Evolutionary conservation across 139 green algal species (phyloP).

Genomic region (Chlorella vulgaris): DNA sequence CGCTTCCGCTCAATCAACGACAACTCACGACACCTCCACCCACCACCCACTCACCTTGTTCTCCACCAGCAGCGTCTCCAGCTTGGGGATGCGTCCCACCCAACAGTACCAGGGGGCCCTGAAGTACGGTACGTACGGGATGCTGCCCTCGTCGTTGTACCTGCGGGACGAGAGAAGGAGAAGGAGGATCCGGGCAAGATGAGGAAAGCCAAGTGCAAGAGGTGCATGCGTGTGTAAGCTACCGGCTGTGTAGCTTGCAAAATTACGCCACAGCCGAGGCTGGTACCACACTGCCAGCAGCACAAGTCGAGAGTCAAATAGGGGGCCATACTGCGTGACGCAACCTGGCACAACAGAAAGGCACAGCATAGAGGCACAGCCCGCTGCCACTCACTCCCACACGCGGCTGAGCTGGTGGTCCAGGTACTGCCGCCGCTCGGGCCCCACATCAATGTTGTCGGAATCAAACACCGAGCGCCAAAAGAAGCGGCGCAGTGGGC

Average conservation of each 20-base stretch:
- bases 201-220: too few relatives aligned
- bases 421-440: constrained; percentile 92
- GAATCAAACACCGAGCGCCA: constrained; percentile 92
- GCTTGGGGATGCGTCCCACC: constrained; percentile 73
- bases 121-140: constrained; percentile 94
- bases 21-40: background rate
- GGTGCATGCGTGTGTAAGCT: too few relatives aligned
- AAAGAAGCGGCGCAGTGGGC: constrained; percentile 89
- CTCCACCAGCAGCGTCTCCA: constrained; percentile 57
- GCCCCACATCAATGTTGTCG: constrained; percentile 97
- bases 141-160: constrained; percentile 71
- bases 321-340: too few relatives aligned
- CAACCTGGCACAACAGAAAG: too few relatives aligned
- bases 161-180: background rate
- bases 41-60: constrained; percentile 37
- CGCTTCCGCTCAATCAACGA: too few relatives aligned
- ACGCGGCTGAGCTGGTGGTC: constrained; percentile 80
- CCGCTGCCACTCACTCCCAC: constrained; percentile 10
- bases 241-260: too few relatives aligned
- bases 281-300: too few relatives aligned
- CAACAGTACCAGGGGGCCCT: constrained; percentile 95
- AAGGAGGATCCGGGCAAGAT: background rate
- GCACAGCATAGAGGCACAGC: too few relatives aligned
- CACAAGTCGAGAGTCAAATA: too few relatives aligned
- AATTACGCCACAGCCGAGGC: too few relatives aligned